Conservation (phyloP, 2,329 filamentous ascomycete species). For the Zymoseptoria tritici region DNA sequence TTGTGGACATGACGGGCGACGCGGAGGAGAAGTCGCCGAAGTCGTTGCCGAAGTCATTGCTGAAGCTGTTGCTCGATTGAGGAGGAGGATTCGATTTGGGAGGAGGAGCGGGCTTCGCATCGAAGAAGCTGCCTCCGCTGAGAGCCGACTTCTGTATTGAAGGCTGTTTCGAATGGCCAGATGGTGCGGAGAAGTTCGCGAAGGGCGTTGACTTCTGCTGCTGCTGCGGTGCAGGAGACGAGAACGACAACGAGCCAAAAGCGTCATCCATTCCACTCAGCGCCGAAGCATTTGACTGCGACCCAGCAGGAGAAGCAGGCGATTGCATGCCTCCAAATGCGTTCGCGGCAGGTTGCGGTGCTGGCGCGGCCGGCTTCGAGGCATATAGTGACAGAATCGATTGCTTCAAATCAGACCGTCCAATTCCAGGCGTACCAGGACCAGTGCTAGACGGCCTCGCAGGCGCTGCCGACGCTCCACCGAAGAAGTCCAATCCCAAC, state of each 20-base stretch:
- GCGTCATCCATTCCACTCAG: conserved; percentile 68
- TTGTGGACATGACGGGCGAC: conserved; percentile 32
- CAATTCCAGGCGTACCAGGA: conserved; percentile 52
- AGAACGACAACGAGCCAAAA: conserved; percentile 64
- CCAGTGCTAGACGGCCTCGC: conserved; percentile 72
- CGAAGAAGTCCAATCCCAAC: conserved; percentile 87
- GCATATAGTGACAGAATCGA: conserved; percentile 95
- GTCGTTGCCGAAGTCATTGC: conserved; percentile 42
- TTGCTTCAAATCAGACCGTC: conserved; percentile 89
- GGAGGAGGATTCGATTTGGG: conserved; percentile 32
- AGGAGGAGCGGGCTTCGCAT: conserved; percentile 49
- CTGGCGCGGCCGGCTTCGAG: conserved; percentile 63
- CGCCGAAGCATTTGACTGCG: conserved; percentile 19
- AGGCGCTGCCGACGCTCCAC: conserved; percentile 61
- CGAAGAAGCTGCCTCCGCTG: conserved; percentile 77
- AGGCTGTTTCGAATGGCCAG: conserved; percentile 40
- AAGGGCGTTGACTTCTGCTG: conserved; percentile 55
- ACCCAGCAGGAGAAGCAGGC: conserved; percentile 24
- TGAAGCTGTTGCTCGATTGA: conserved; percentile 28
- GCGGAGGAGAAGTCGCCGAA: conserved; percentile 58
- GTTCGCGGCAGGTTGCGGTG: conserved; percentile 35
- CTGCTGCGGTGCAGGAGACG: conserved; percentile 37
- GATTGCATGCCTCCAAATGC: conserved; percentile 60
- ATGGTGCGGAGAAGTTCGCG: conserved; percentile 53
- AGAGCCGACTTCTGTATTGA: conserved; percentile 32